Evolutionary conservation across 768 basidiomycete genomes (phyloP).

Genomic region (Gloeopeniophorella convolvens): DNA sequence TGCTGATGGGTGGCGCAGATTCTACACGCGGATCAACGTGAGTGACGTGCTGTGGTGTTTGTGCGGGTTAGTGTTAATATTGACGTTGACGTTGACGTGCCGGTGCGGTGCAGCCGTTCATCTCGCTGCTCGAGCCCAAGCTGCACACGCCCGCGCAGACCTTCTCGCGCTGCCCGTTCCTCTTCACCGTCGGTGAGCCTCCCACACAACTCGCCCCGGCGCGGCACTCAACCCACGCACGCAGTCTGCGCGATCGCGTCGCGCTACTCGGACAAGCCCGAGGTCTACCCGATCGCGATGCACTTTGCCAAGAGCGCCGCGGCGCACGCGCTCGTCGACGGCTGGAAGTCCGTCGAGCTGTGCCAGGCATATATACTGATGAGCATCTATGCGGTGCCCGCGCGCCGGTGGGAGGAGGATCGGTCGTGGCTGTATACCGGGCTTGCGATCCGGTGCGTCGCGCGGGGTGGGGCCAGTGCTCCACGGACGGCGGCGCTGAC

Average conservation of each 20-base stretch:
- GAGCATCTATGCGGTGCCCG: constrained; percentile 70
- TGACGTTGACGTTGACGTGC: constrained; percentile 56
- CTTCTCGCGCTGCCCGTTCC: constrained; percentile 78
- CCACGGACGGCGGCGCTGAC: constrained; percentile 2
- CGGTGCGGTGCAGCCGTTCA: constrained; percentile 73
- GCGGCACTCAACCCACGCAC: neutral
- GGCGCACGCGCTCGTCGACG: constrained; percentile 68
- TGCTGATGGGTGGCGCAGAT: constrained; percentile 37
- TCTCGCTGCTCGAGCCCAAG: constrained; percentile 73
- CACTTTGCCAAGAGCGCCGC: constrained; percentile 72
- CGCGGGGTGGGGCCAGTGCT: constrained; percentile 23
- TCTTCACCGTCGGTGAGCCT: constrained; percentile 83
- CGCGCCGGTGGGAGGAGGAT: constrained; percentile 83
- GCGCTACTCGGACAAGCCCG: constrained; percentile 65
- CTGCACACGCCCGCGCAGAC: constrained; percentile 81
- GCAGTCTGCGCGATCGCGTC: constrained; percentile 85
- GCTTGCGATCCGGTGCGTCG: constrained; percentile 68
- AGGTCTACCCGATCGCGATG: constrained; percentile 66
- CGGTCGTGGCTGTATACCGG: constrained; percentile 87
- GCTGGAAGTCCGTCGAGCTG: constrained; percentile 78
- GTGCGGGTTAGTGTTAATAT: no score
- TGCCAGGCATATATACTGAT: constrained; percentile 78
- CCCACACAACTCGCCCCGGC: neutral
- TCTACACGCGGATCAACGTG: constrained; percentile 65
- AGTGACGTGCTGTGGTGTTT: constrained; percentile 21